These are phyloP conservation scores for Boechera stricta DNA, from an alignment of 345 rosid genomes.

Conservation along the genomic window DNA sequence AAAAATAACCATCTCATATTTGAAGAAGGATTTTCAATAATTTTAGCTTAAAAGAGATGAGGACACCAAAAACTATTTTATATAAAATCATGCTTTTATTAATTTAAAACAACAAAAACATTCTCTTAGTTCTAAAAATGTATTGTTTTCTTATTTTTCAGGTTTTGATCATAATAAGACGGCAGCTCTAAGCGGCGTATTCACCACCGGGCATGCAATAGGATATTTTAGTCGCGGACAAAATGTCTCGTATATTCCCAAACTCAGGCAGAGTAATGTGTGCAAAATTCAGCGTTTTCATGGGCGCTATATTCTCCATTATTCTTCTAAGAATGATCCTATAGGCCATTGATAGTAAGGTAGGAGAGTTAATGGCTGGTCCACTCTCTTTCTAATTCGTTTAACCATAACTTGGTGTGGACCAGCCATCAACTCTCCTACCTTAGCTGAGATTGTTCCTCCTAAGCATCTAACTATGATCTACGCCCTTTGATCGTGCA, in stretches of 20 bases:
- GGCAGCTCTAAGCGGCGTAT: conserved; percentile 55
- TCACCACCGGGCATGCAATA: conserved; percentile 70
- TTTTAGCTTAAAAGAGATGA: background rate
- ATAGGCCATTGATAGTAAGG: conserved; percentile 53
- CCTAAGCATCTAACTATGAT: conserved; percentile 85
- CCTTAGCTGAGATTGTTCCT: conserved; percentile 89
- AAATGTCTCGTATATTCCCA: conserved; percentile 60
- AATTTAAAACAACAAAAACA: background rate
- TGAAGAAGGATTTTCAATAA: background rate
- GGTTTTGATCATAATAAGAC: no score
- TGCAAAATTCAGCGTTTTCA: conserved; percentile 89
- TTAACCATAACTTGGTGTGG: conserved; percentile 84
- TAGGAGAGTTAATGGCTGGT: no score
- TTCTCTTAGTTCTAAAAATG: background rate
- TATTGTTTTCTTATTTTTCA: background rate
- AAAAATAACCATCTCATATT: no score
- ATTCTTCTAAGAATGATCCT: conserved; percentile 74
- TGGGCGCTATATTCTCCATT: conserved; percentile 84
- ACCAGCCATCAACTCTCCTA: conserved; percentile 81
- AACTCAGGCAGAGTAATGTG: conserved; percentile 80
- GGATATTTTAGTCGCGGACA: conserved; percentile 81
- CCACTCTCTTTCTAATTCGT: conserved; percentile 75
- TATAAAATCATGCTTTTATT: background rate
- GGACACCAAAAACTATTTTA: background rate
- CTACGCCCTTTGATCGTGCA: conserved; percentile 89